Conservation (phyloP, 1,139 yeast genomes). For the Pichia inconspicua region DNA sequence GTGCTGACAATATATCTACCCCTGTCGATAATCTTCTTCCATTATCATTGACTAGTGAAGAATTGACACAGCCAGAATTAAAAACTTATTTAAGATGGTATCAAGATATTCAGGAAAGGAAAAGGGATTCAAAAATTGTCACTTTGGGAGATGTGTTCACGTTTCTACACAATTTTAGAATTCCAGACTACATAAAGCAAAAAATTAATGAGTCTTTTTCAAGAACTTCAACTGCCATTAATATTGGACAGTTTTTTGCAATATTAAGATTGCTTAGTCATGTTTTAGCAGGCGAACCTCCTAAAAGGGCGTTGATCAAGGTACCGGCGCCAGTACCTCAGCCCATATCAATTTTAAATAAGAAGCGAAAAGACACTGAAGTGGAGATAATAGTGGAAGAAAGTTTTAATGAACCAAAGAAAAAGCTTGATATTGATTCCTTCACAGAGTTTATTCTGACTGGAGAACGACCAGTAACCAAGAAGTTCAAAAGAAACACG, state of each 20-base stretch:
- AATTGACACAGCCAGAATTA: slow-evolving; percentile 55
- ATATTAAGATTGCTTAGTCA: slow-evolving; percentile 59
- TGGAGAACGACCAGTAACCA: slow-evolving; percentile 50
- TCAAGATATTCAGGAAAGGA: slow-evolving; percentile 55
- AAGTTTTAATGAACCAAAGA: slow-evolving; percentile 13
- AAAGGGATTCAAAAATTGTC: slow-evolving; percentile 39
- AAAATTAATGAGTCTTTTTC: slow-evolving; percentile 46
- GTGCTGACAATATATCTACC: slow-evolving; percentile 22
- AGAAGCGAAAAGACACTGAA: slow-evolving; percentile 34
- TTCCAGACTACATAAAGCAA: slow-evolving; percentile 37
- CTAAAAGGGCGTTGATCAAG: slow-evolving; percentile 44
- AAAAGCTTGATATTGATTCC: slow-evolving; percentile 56
- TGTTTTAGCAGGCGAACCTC: slow-evolving; percentile 39
- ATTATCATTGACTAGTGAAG: slow-evolving; percentile 52
- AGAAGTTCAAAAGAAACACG: slow-evolving; percentile 17
- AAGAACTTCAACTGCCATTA: slow-evolving; percentile 35
- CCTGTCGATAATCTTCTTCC: slow-evolving; percentile 34
- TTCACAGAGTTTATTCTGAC: slow-evolving; percentile 69
- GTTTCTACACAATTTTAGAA: slow-evolving; percentile 54
- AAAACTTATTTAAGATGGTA: slow-evolving; percentile 76
- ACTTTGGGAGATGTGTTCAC: slow-evolving; percentile 54
- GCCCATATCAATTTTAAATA: slow-evolving; percentile 60
- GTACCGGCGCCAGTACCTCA: slow-evolving; percentile 52
- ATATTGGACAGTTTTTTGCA: slow-evolving; percentile 73
- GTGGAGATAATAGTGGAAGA: slow-evolving; percentile 22